phyloP scores from a whole-genome alignment of 2,329 filamentous ascomycete species.

The Zymoseptoria pseudotritici region DNA sequence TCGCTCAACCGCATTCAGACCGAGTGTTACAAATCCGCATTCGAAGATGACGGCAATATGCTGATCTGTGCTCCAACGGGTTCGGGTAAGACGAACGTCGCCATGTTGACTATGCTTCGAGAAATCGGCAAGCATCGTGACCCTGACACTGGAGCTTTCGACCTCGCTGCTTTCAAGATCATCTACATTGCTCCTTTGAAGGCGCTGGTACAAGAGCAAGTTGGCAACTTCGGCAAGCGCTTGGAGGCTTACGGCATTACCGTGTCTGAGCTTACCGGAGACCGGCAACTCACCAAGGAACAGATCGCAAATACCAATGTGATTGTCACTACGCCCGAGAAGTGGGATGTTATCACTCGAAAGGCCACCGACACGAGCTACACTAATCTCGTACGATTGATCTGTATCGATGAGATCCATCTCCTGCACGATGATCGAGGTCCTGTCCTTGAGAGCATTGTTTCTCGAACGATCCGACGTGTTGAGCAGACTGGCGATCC shows the following conservation, averaged over 20 bases:
- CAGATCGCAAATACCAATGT: slow-evolving; percentile 97
- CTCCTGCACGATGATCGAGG: slow-evolving; percentile 94
- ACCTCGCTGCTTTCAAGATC: slow-evolving; percentile 95
- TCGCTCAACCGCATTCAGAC: slow-evolving; percentile 94
- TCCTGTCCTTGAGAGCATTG: slow-evolving; percentile 92
- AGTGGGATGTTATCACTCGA: slow-evolving; percentile 98
- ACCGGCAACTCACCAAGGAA: slow-evolving; percentile 95
- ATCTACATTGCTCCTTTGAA: slow-evolving; percentile 96
- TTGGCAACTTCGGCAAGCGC: slow-evolving; percentile 91
- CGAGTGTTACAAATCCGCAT: slow-evolving; percentile 83
- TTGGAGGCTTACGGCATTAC: slow-evolving; percentile 84
- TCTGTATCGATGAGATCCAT: slow-evolving; percentile 98
- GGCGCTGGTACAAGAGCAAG: slow-evolving; percentile 92
- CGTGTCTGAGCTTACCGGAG: slow-evolving; percentile 92
- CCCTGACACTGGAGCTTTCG: slow-evolving; percentile 81
- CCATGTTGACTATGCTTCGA: slow-evolving; percentile 91
- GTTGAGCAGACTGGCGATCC: slow-evolving; percentile 91
- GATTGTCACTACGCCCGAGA: slow-evolving; percentile 96
- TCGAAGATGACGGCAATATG: slow-evolving; percentile 93
- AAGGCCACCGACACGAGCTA: slow-evolving; percentile 96
- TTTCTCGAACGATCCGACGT: slow-evolving; percentile 84
- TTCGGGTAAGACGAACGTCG: slow-evolving; percentile 96
- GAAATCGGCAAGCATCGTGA: slow-evolving; percentile 96
- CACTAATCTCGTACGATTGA: slow-evolving; percentile 88
- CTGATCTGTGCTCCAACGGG: slow-evolving; percentile 95